Percentiles rank a stretch among this genome's conserved stretches.
Evolutionary conservation across 2,329 filamentous ascomycete species (phyloP).

Genomic region (Phaeosphaeriaceae sp.): DNA sequence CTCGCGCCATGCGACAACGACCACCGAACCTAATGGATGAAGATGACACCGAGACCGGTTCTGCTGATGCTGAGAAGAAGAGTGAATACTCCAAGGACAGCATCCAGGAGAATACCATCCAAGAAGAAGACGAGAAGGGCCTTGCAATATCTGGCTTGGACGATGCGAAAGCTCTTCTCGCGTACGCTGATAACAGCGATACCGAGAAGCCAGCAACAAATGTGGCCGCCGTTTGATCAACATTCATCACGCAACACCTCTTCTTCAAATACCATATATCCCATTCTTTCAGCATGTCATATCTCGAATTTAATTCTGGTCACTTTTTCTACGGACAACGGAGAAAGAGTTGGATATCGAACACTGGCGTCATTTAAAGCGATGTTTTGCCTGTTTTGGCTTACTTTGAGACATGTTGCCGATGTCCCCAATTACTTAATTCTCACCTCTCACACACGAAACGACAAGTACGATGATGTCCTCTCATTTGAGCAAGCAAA

Average conservation of each 20-base stretch:
- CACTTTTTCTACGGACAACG: background rate
- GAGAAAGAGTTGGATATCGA: background rate
- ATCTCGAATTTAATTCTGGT: background rate
- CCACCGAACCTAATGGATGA: constrained; percentile 83
- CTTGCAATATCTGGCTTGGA: constrained; percentile 48
- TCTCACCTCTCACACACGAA: background rate
- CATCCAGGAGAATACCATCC: constrained; percentile 43
- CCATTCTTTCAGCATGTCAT: constrained; percentile 1
- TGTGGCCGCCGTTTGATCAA: constrained; percentile 4
- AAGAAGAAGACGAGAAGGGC: constrained; percentile 48
- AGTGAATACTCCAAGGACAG: constrained; percentile 45
- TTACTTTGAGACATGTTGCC: background rate
- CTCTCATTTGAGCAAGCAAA: background rate
- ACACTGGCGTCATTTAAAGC: background rate
- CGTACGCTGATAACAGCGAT: constrained; percentile 38
- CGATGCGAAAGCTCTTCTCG: constrained; percentile 43
- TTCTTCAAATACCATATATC: background rate
- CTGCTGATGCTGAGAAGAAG: constrained; percentile 32
- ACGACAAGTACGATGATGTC: background rate
- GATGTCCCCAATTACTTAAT: background rate
- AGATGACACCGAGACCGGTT: constrained; percentile 45
- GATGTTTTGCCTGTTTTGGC: background rate
- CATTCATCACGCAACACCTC: background rate
- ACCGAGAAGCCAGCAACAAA: constrained; percentile 12
- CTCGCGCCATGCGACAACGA: constrained; percentile 83